Evolutionary conservation across 129 eudicot species (phyloP).

Genomic region (sunflower (Helianthus annuus)): DNA sequence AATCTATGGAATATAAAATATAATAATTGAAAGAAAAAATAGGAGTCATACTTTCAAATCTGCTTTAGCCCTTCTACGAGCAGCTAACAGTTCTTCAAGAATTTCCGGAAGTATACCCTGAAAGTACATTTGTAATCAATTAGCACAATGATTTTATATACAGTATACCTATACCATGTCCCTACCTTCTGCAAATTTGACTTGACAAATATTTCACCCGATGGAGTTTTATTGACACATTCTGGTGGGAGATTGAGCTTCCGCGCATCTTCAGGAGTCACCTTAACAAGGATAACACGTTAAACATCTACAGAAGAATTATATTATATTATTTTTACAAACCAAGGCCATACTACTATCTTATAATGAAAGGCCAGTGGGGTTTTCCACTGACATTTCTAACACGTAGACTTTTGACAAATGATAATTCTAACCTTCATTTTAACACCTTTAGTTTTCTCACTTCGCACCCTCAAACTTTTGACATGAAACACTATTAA

Average conservation of each 20-base stretch:
- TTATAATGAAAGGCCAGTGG: too few relatives aligned
- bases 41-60: conserved; percentile 71
- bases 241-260: conserved; percentile 92
- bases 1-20: neutral
- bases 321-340: conserved; percentile 6
- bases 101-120: conserved; percentile 99
- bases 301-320: conserved; percentile 17
- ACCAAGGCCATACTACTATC: neutral
- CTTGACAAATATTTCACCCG: conserved; percentile 96
- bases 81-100: conserved; percentile 95
- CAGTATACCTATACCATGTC: conserved; percentile 2
- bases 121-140: conserved; percentile 20
- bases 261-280: conserved; percentile 77
- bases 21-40: conserved; percentile 4
- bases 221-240: conserved; percentile 82
- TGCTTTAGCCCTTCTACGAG: conserved; percentile 98
- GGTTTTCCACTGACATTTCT: too few relatives aligned
- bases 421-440: too few relatives aligned
- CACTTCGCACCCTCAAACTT: too few relatives aligned
- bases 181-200: conserved; percentile 85
- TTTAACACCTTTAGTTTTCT: too few relatives aligned
- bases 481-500: too few relatives aligned
- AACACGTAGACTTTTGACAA: too few relatives aligned
- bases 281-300: conserved; percentile 46
- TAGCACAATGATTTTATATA: conserved; percentile 15